phyloP scores from a whole-genome alignment of 2,329 filamentous ascomycete genomes.

The Neoascochyta sp. region DNA sequence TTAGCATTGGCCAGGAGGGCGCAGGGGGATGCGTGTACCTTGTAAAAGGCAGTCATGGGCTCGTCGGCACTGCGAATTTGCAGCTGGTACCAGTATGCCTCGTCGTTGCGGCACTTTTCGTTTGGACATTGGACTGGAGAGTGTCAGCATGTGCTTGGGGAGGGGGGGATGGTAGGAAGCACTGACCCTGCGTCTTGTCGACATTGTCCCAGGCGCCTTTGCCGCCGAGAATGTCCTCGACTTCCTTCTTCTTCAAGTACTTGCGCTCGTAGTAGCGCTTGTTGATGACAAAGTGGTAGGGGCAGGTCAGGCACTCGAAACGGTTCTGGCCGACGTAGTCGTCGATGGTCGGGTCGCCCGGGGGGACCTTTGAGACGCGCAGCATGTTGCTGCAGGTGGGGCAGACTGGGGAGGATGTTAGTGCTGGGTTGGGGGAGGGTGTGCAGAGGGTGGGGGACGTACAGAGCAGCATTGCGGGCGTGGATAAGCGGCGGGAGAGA shows the following conservation, averaged over 20 bases:
- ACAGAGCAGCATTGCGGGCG: slow-evolving; percentile 63
- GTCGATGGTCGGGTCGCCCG: slow-evolving; percentile 38
- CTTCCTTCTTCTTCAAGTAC: slow-evolving; percentile 75
- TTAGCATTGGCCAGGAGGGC: background rate
- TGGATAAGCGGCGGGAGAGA: background rate
- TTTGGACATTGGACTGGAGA: slow-evolving; percentile 71
- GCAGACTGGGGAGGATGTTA: slow-evolving; percentile 54
- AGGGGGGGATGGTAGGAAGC: slow-evolving; percentile 3
- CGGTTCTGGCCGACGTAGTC: slow-evolving; percentile 59
- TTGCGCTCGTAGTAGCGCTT: slow-evolving; percentile 78
- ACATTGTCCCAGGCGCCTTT: slow-evolving; percentile 88
- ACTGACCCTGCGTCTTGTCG: slow-evolving; percentile 68
- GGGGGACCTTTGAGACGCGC: slow-evolving; percentile 58
- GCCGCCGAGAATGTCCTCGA: slow-evolving; percentile 86
- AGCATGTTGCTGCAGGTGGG: slow-evolving; percentile 81
- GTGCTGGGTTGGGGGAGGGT: background rate
- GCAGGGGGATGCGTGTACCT: slow-evolving; percentile 51
- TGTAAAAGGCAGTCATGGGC: slow-evolving; percentile 96
- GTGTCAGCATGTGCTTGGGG: slow-evolving; percentile 3
- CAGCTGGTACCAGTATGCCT: slow-evolving; percentile 93
- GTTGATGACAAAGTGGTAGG: slow-evolving; percentile 82
- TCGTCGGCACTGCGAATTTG: slow-evolving; percentile 98
- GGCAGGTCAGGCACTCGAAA: slow-evolving; percentile 92
- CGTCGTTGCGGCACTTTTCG: slow-evolving; percentile 72
- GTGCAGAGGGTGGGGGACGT: slow-evolving; percentile 22